Evolutionary conservation across 2,329 filamentous ascomycete species (phyloP).

Genomic region (Rugonectria rugulosa): DNA sequence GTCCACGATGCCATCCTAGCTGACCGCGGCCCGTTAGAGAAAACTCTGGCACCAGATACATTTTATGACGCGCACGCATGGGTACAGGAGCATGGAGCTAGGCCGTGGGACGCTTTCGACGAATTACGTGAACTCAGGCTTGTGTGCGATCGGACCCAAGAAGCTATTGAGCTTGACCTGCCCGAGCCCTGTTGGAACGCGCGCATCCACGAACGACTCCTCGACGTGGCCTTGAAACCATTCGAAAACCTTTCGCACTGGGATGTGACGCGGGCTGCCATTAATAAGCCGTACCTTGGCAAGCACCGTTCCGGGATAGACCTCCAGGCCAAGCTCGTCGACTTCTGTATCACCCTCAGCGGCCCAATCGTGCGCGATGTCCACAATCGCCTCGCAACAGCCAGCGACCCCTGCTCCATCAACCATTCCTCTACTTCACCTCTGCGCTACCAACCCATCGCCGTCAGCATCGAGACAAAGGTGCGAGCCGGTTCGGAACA

Average conservation of each 20-base stretch:
- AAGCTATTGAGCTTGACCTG: constrained; percentile 2
- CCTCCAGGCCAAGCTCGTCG: constrained; percentile 14
- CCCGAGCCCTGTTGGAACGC: constrained; percentile 16
- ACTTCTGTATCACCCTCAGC: constrained; percentile 12
- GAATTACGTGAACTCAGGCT: not conserved
- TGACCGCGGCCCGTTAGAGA: not conserved
- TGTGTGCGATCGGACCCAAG: not conserved
- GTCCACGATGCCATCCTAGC: not conserved
- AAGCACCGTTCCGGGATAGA: constrained; percentile 2
- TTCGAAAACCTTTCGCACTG: constrained; percentile 8
- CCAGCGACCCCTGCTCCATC: constrained; percentile 11
- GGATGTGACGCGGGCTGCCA: constrained; percentile 12
- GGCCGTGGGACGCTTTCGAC: not conserved
- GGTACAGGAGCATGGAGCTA: constrained; percentile 18
- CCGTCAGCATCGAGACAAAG: constrained; percentile 17
- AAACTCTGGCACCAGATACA: not conserved
- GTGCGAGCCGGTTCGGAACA: not conserved
- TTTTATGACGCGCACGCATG: constrained; percentile 7
- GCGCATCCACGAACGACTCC: constrained; percentile 8
- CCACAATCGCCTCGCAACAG: not conserved
- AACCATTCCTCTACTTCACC: constrained; percentile 9
- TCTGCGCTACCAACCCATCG: constrained; percentile 13
- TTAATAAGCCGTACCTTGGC: constrained; percentile 11
- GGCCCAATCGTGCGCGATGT: not conserved
- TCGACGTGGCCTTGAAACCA: constrained; percentile 4